Conservation (phyloP, 225 moss, liverwort and hornwort species). For the Polytrichum commune region DNA sequence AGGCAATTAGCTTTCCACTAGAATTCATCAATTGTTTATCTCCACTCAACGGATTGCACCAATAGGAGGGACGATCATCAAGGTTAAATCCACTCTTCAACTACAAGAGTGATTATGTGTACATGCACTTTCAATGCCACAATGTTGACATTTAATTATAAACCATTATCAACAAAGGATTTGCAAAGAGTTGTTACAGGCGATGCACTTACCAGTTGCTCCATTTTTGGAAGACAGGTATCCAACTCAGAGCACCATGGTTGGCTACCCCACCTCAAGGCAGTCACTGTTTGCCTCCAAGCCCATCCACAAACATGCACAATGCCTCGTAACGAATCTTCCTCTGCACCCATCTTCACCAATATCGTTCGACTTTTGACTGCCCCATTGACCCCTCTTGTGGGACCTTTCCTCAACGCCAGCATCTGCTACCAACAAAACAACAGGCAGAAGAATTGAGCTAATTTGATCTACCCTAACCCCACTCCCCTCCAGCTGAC, state of each 20-base stretch:
- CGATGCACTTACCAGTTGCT: slow-evolving; percentile 18
- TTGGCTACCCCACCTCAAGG: slow-evolving; percentile 48
- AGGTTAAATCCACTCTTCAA: too few species aligned
- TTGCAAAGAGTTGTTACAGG: not conserved
- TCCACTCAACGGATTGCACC: too few species aligned
- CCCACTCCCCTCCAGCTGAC: too few species aligned
- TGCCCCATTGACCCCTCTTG: slow-evolving; percentile 10
- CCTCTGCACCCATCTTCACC: slow-evolving; percentile 15
- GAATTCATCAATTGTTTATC: too few species aligned
- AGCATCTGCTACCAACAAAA: slow-evolving; percentile 19
- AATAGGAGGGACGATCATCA: too few species aligned
- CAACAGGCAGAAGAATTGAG: too few species aligned
- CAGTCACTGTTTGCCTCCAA: slow-evolving; percentile 32
- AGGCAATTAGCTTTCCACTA: too few species aligned
- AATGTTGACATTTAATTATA: not conserved
- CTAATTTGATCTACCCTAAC: too few species aligned
- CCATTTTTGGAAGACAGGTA: slow-evolving; percentile 13
- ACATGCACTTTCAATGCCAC: not conserved
- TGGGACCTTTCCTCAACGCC: slow-evolving; percentile 15
- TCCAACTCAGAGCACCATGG: slow-evolving; percentile 40
- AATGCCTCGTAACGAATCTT: slow-evolving; percentile 21
- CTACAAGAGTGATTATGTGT: too few species aligned
- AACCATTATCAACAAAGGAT: not conserved
- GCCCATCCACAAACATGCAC: slow-evolving; percentile 36
- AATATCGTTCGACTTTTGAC: not conserved